phyloP scores from a whole-genome alignment of 768 basidiomycete species.

The Boletus tylopilopsis region DNA sequence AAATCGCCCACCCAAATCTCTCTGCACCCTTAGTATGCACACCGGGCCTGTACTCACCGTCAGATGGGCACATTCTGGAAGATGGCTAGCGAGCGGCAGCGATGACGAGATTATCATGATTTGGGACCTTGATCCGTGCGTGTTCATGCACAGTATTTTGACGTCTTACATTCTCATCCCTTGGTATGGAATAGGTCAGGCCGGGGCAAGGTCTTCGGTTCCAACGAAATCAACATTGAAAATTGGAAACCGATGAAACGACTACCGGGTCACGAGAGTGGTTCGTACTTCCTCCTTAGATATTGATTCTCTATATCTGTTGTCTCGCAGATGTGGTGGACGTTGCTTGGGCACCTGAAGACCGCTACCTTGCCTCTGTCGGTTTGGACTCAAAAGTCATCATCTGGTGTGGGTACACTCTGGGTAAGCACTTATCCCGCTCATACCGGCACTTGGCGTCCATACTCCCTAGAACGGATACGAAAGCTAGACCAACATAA shows the following conservation, averaged over 20 bases:
- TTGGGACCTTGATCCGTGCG: conserved; percentile 96
- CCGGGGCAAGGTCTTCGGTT: conserved; percentile 87
- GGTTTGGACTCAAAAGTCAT: conserved; percentile 89
- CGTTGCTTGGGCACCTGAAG: conserved; percentile 92
- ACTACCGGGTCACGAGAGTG: conserved; percentile 91
- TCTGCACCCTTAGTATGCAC: conserved; percentile 92
- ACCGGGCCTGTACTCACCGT: conserved; percentile 90
- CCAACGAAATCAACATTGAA: conserved; percentile 94
- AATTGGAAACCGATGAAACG: conserved; percentile 95
- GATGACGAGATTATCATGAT: conserved; percentile 96
- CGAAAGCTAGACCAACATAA: conserved; percentile 84
- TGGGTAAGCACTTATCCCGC: conserved; percentile 52
- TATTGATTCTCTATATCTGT: conserved; percentile 3
- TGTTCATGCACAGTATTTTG: neutral
- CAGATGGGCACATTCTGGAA: conserved; percentile 90
- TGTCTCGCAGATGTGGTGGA: conserved; percentile 78
- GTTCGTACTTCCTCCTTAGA: conserved; percentile 38
- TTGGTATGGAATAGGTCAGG: conserved; percentile 50
- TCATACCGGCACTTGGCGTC: neutral
- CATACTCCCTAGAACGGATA: conserved; percentile 59
- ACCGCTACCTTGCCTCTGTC: conserved; percentile 89
- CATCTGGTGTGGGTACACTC: conserved; percentile 91
- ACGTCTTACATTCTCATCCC: conserved; percentile 5
- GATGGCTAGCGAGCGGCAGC: conserved; percentile 93
- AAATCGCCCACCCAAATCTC: conserved; percentile 74